Conservation (phyloP, 129 eudicot genomes). For the Lonicera japonica region DNA sequence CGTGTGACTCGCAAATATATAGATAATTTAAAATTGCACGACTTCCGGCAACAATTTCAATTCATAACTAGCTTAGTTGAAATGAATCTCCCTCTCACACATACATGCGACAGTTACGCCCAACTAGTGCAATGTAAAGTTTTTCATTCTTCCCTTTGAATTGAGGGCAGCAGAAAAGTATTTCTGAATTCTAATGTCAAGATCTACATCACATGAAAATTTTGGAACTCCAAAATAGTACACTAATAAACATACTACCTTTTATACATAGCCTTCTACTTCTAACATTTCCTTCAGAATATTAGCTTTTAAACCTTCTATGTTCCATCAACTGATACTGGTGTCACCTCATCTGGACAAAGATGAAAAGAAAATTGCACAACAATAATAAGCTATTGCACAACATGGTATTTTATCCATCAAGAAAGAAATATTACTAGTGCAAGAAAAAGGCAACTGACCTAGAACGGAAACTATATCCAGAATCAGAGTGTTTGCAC, state of each 20-base stretch:
- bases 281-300: neutral
- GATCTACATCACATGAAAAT: neutral
- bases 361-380: too few relatives aligned
- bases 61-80: too few relatives aligned
- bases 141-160: neutral
- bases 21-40: too few relatives aligned
- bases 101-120: too few relatives aligned
- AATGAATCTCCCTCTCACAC: too few relatives aligned
- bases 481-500: neutral
- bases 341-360: too few relatives aligned
- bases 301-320: too few relatives aligned
- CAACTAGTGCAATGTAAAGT: too few relatives aligned
- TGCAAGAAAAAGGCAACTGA: slow-evolving; percentile 2
- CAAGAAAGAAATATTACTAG: neutral
- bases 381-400: neutral
- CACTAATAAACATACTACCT: neutral
- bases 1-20: too few relatives aligned
- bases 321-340: too few relatives aligned
- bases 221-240: neutral
- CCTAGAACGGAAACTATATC: slow-evolving; percentile 3
- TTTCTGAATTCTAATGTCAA: neutral
- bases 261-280: neutral
- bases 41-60: too few relatives aligned
- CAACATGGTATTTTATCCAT: neutral
- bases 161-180: neutral